Evolutionary conservation across 495 filamentous ascomycete species (phyloP), one percentile per base, ranked within the genome.

Genomic region (Penicillium cinerascens): DNA sequence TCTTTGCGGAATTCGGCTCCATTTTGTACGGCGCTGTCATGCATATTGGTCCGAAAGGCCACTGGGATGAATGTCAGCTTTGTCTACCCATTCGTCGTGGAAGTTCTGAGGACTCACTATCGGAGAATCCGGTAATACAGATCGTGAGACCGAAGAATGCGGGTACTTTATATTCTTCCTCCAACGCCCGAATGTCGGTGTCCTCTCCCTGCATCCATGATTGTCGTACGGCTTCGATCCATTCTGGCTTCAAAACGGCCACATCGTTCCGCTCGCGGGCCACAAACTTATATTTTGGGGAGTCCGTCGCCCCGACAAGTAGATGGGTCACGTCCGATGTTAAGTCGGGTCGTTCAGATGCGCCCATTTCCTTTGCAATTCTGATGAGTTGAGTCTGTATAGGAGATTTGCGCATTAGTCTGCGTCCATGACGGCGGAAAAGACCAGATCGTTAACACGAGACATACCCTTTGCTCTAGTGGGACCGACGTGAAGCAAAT

Each of bases 261-360:
- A 98, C 84, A 65, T 98, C 93, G 29, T 84, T 79, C 25, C 93
- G 80, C 65, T 92, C 88, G 54, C 84, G 90, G 20, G 93, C 93
- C 61, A 97, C 92, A 71, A 93, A 96, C 62, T 85, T 87, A 75
- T 98, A 98, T 67, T 98, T 98, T 13, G 86, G 81, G 0, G 92
- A 97, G 57, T 89, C 79, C 49, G 87, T 86, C 51, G 88, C 85
- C 60, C 91, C 93, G 56, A 96, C 88, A 56, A 98, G 82, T 25
- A 98, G 81, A 73, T 98, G 93, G 3, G 93, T 98, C 52, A 95
- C 91, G 65, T 97, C 90, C 41, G 88, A 88, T 27, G 93, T 97
- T n/a, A 98, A 84, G 67, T 97, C 90, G 62, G 88, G 84, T 51
- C 87, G 86, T 74, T 92, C 87, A 51, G 78, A 71, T 26, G 92